Evolutionary conservation across 768 basidiomycete species (phyloP), one percentile per base, ranked within the genome.

Genomic region (Xerocomus potaroensis): DNA sequence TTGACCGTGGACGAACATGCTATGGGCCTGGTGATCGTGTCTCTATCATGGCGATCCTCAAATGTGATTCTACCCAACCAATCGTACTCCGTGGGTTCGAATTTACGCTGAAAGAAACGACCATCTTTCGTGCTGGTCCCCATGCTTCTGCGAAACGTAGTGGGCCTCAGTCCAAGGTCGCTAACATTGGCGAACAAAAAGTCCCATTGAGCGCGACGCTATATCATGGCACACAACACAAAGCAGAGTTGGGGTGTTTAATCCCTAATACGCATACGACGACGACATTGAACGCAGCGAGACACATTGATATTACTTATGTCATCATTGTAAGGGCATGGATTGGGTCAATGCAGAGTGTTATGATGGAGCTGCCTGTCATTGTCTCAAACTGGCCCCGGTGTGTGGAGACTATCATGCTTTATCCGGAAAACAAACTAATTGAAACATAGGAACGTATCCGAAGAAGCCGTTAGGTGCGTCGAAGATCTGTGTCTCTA

Each of bases 1-100:
- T 92, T 16, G 81, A 87, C 22, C 83, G 93, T 30, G 73, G 73
- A 21, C 75, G 80, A 48, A 84, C 84, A 7, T 94, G 92, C 57
- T 91, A 84, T 56, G 91, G 91, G 2, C 89, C 92, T 1, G 87
- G 86, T 5, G 92, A 95, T 66, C 80, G 82, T 16, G 79, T 94
- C 27, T 69, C 79, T 11, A 76, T 92, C 39, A 75, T 73, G 27
- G 88, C 87, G 1, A 78, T 80, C 8, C 71, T 95, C 47, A 83
- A 81, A 61, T 87, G 86, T 1, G 84, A 89, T 50, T 75, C 72
- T 43, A 60, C 83, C 4, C 74, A 81, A 31, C 80, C 85, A 11
- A 77, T 85, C 49, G 78, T 86, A 41, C 72, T 95, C 4, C 85
- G 89, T 30, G 86, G 87, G 5, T 92, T 91, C 60, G 90, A 94